Conservation (phyloP, 2,329 filamentous ascomycete species). For the Diaporthe sp. region DNA sequence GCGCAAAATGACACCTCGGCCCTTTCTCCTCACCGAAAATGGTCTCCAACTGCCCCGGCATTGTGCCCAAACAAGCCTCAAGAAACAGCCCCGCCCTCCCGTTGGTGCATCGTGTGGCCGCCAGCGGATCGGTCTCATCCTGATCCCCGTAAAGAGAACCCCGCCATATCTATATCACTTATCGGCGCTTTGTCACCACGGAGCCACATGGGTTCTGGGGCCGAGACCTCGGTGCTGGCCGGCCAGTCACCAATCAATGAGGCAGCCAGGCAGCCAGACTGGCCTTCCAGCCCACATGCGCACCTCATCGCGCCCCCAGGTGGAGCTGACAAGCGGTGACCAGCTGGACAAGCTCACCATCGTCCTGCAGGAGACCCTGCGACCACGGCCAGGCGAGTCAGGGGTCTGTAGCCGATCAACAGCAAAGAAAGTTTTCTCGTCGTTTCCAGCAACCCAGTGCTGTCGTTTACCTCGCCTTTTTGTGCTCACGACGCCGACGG, state of each 20-base stretch:
- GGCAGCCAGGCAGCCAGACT: neutral
- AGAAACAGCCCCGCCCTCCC: neutral
- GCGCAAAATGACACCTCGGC: slow-evolving; percentile 15
- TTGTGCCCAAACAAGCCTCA: neutral
- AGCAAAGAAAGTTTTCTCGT: slow-evolving; percentile 12
- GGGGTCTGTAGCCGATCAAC: slow-evolving; percentile 15
- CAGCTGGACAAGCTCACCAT: slow-evolving; percentile 24
- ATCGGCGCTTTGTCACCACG: slow-evolving; percentile 7
- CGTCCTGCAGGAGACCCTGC: slow-evolving; percentile 17
- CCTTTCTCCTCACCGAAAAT: slow-evolving; percentile 8
- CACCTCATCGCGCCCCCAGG: slow-evolving; percentile 7
- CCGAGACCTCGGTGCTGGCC: slow-evolving; percentile 14
- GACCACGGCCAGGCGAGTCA: slow-evolving; percentile 16
- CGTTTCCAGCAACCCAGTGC: slow-evolving; percentile 4
- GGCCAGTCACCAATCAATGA: slow-evolving; percentile 2
- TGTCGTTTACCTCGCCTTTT: slow-evolving; percentile 3
- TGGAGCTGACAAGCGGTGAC: slow-evolving; percentile 34
- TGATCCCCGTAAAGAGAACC: slow-evolving; percentile 11
- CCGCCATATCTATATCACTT: slow-evolving; percentile 9
- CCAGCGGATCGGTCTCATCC: slow-evolving; percentile 6
- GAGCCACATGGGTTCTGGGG: neutral
- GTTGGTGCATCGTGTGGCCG: slow-evolving; percentile 4
- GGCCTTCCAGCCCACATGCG: slow-evolving; percentile 7
- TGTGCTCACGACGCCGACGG: slow-evolving; percentile 6
- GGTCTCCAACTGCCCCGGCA: neutral